Base-by-base conservation (phyloP, 1,284 basidiomycete genomes). In the Phellopilus nigrolimitatus region DNA sequence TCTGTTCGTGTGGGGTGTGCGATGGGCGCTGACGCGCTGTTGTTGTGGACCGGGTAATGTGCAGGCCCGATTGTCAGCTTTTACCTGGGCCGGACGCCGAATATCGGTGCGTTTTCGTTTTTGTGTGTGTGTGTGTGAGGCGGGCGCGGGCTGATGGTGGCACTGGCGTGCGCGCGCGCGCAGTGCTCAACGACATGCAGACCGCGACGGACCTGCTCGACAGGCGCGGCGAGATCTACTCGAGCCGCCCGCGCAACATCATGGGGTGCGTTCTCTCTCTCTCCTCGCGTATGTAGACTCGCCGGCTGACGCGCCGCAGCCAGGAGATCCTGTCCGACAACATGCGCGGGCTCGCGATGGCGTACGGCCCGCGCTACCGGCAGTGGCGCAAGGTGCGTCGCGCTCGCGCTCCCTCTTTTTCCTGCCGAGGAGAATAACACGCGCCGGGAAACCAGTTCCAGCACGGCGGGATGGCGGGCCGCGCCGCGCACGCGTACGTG, bases 191-290 rank as follows among this genome's bases (percentile, higher is more conserved):
- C n/a, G 64, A 59, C 15, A 46, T 62, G 7, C 57, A 67, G 36
- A 60, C 59, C 2, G 64, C 66, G 2, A 62, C 58, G 4, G 69
- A 71, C 33, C 59, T 71, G 3, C 57, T 72, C 3, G 69, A 71
- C 22, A 69, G 66, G 52, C 61, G 62, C 17, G 64, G 67, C 9
- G 63, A 63, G 33, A 68, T 69, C 10, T 71, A 70, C 54, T 71
- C 69, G 4, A 68, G 66, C 39, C 61, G 70, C 10, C 69, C 70
- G 1, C 55, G 64, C 9, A 63, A 60, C 31, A 64, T 69, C 33
- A 61, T 68, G 56, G 66, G 61, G 66, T 67, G 57, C 34, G 62
- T 21, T n/a, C n/a, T 1, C 15, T 2, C 9, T 13, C 17, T 12
- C 12, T 22, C 24, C 10, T 24, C 8, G 7, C 6, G 10, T 12